Percentiles rank a stretch among this genome's conserved stretches.
Evolutionary conservation across 768 basidiomycete species (phyloP).

Genomic region (Gloeopeniophorella convolvens): DNA sequence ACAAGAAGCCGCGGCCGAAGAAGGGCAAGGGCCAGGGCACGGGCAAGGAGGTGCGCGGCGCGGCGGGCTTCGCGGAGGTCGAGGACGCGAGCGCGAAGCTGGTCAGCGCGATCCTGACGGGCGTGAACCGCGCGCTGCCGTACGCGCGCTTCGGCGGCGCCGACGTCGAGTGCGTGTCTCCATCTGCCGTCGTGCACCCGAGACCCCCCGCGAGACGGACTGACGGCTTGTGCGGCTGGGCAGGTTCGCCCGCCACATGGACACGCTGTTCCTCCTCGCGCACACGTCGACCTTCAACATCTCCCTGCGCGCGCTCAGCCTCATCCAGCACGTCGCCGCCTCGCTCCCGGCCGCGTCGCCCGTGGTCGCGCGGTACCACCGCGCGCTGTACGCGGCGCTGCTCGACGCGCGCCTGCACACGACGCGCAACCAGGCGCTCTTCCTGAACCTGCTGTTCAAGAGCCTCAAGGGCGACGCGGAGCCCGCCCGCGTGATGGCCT

Average conservation of each 20-base stretch:
- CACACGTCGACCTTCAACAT: slow-evolving; percentile 97
- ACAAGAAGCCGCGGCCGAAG: slow-evolving; percentile 24
- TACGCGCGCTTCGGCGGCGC: slow-evolving; percentile 78
- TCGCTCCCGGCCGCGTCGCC: slow-evolving; percentile 40
- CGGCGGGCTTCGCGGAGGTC: slow-evolving; percentile 64
- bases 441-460: slow-evolving; percentile 90
- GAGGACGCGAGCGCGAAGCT: slow-evolving; percentile 78
- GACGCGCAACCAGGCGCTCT: slow-evolving; percentile 94
- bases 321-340: slow-evolving; percentile 78
- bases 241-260: slow-evolving; percentile 81
- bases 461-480: slow-evolving; percentile 67
- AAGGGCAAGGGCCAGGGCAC: slow-evolving; percentile 32
- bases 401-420: slow-evolving; percentile 72
- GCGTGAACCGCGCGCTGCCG: slow-evolving; percentile 91
- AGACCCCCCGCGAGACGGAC: no score
- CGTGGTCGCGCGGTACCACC: slow-evolving; percentile 63
- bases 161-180: slow-evolving; percentile 48
- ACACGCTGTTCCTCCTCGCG: slow-evolving; percentile 90
- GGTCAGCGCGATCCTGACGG: slow-evolving; percentile 85
- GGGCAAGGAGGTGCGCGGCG: slow-evolving; percentile 43
- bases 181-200: background rate
- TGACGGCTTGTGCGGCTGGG: no score
- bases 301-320: slow-evolving; percentile 82
- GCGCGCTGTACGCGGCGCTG: slow-evolving; percentile 85
- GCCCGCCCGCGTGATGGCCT: slow-evolving; percentile 62